These are phyloP conservation scores for Aegle marmelos DNA, from an alignment of 345 rosid species.

Conservation along the genomic window DNA sequence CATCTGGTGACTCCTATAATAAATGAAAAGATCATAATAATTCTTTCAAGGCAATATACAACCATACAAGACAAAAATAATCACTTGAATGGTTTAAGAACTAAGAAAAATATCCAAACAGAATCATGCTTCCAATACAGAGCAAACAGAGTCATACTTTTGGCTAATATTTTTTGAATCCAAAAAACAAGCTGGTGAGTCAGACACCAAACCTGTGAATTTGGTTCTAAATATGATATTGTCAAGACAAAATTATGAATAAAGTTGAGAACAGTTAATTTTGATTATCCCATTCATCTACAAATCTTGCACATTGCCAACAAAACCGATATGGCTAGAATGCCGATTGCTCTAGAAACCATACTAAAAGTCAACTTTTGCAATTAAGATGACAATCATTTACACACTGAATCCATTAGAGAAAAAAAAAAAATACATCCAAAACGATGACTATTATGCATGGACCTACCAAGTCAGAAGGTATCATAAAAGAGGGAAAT, in stretches of 20 bases:
- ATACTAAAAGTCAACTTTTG: background rate
- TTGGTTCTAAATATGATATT: background rate
- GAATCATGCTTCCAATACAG: background rate
- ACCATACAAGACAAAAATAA: background rate
- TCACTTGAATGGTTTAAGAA: background rate
- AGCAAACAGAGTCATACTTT: background rate
- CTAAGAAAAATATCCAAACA: background rate
- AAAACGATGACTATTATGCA: background rate
- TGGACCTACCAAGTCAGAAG: background rate
- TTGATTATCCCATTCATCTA: background rate
- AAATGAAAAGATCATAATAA: background rate
- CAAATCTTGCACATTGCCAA: background rate
- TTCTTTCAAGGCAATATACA: slow-evolving; percentile 1
- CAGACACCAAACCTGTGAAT: background rate
- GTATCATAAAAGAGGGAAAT: background rate
- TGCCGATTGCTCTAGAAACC: background rate
- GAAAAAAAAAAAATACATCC: background rate
- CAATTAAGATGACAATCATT: background rate
- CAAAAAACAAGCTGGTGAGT: background rate
- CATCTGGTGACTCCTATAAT: slow-evolving; percentile 65
- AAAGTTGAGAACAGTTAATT: background rate
- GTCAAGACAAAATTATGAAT: background rate
- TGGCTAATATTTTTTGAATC: background rate
- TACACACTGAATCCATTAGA: background rate
- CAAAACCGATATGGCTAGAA: background rate